Evolutionary conservation across 2,329 filamentous ascomycete genomes (phyloP), one percentile per base, ranked within the genome.

Genomic region (Botrytis galanthina): DNA sequence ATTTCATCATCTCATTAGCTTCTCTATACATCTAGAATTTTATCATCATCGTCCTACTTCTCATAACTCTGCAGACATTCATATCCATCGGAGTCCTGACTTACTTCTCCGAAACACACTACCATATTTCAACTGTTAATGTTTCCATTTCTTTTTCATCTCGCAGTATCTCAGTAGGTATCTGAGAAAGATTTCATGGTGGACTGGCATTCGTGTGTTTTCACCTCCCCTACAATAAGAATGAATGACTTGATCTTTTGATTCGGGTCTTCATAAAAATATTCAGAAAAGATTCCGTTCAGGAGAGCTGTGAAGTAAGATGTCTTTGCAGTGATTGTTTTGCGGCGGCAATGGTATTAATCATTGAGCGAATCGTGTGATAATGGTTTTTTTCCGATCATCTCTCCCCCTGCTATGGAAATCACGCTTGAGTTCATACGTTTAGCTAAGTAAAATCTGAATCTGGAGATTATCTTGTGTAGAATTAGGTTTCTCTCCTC

Each of bases 21-120:
- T 46, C 44, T 46, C 8, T 8, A 9, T 46, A 22, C 18, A 22
- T 22, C 3, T 44, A 4, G 12, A 16, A 44, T 18, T 0, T 44
- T 44, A 14, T 44, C 3, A 44, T 44, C 42, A 1, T 44, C 18
- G 4, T 44, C 42, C 42, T 16, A 44, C 42, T 44, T 44, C 42
- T 44, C 42, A 16, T 44, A 44, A 44, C 42, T 44, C 42, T 44
- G 42, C 42, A 44, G 42, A 44, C 1, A 44, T n/a, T 51, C 48
- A n/a, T n/a, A 22, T 9, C 14, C 26, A 14, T n/a, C 9, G 4
- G n/a, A 14, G 10, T 1, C 10, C 48, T 51, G 4, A 2, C 12
- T n/a, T 2, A 2, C 12, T n/a, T 2, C 12, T n/a, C 8, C 12
- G 5, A n/a, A 14, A 26, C 4, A 4, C 5, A 14, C 9, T 4